Percentiles rank a stretch among this genome's conserved stretches.
Evolutionary conservation across 768 basidiomycete genomes (phyloP).

Genomic region (Botryobasidium botryosum): DNA sequence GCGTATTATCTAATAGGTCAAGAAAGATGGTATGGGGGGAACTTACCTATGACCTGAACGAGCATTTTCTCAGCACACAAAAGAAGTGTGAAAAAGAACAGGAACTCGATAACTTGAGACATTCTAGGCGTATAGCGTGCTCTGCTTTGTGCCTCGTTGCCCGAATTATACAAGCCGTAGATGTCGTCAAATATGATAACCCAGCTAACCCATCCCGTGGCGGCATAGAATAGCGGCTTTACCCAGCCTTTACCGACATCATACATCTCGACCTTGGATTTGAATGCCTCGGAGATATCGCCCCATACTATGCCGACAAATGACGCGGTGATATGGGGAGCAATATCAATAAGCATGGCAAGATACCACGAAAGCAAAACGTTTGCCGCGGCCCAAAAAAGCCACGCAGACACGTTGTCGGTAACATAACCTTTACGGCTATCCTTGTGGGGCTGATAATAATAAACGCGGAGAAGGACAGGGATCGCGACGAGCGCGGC

Average conservation of each 20-base stretch:
- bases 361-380: constrained; percentile 65
- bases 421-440: constrained; percentile 40
- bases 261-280: constrained; percentile 51
- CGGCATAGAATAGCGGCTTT: constrained; percentile 23
- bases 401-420: constrained; percentile 57
- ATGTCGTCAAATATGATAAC: constrained; percentile 54
- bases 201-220: constrained; percentile 57
- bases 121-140: constrained; percentile 44
- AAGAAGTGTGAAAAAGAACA: constrained; percentile 59
- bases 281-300: constrained; percentile 52
- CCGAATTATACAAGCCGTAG: constrained; percentile 35
- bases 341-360: constrained; percentile 50
- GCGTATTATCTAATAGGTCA: not conserved
- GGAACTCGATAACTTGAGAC: constrained; percentile 47
- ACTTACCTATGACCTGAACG: constrained; percentile 41
- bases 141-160: constrained; percentile 26
- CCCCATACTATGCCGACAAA: constrained; percentile 50
- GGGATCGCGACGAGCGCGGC: constrained; percentile 43
- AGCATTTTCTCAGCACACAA: constrained; percentile 48
- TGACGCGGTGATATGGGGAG: constrained; percentile 35
- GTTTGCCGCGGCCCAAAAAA: constrained; percentile 70
- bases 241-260: constrained; percentile 22
- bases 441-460: constrained; percentile 44
- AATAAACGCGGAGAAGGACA: constrained; percentile 48
- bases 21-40: not conserved